Base-by-base conservation (phyloP, 805 yeast species). In the Spathaspora passalidarum region DNA sequence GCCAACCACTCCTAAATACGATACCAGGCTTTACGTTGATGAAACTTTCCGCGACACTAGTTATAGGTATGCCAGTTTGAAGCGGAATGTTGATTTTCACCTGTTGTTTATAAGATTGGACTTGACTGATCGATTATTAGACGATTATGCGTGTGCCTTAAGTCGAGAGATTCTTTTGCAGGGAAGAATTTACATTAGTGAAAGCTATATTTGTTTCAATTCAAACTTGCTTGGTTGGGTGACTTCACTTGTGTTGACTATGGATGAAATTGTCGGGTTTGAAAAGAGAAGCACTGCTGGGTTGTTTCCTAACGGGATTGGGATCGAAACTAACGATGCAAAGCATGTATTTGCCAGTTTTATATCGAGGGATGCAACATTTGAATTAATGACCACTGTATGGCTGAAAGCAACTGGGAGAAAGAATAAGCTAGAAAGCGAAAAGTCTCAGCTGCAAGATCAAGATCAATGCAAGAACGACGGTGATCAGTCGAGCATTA, bases 201-300 rank as follows among this genome's bases (percentile, higher is more conserved):
- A 88, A 52, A 76, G 78, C 43, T 81, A 84, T 56, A 59, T 92
- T 3, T 88, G 97, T 59, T 94, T 94, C 73, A 84, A 89, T 60
- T 86, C 97, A 6, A 86, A 85, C 54, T 72, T 94, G 34, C 68
- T 92, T 38, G 97, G 96, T 1, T 91, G 97, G 96, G 86, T 89
- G 9, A 88, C 97, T 8, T 86, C 80, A 51, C 68, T 91, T 32
- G 78, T 85, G 2, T 76, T 94, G 16, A 82, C 88, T 0, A 77
- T 83, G 53, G 79, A 76, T 40, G 96, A 89, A 46, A 80, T 94
- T 20, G 72, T 76, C 9, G 72, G 77, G 22, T 79, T 90, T 54
- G 97, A 92, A 56, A 88, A 88, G 63, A 85, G 82, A 47, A 76
- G 82, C 16, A 89, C 97, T 0, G 97, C 88, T 5, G 96, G 95